Conservation (phyloP, 441 rosid genomes). For the Adansonia grandidieri region DNA sequence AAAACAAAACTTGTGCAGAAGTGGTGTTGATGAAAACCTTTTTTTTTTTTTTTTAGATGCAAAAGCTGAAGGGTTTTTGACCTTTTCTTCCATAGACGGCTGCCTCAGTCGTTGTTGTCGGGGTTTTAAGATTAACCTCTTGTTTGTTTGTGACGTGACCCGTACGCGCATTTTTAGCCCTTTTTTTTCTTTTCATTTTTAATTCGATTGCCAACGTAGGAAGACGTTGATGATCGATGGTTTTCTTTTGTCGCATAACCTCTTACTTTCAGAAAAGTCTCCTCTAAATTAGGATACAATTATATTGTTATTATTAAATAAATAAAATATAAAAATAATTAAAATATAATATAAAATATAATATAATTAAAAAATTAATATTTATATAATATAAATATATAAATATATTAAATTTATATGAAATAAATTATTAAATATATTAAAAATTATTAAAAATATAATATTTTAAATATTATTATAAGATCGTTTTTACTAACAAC, state of each 20-base stretch:
- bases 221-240: conserved; percentile 13
- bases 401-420: too few species aligned
- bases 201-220: conserved; percentile 3
- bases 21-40: too few species aligned
- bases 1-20: background rate
- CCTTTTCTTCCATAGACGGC: conserved; percentile 32
- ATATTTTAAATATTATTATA: too few species aligned
- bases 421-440: too few species aligned
- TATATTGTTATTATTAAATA: too few species aligned
- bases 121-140: conserved; percentile 3
- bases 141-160: conserved; percentile 21
- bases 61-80: conserved; percentile 20
- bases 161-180: conserved; percentile 30
- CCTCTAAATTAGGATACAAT: too few species aligned
- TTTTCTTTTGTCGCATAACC: conserved; percentile 5
- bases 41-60: background rate
- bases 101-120: conserved; percentile 45
- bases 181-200: background rate
- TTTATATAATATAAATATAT: too few species aligned
- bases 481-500: background rate
- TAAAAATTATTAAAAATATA: too few species aligned
- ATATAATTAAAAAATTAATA: too few species aligned
- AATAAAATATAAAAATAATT: too few species aligned
- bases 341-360: too few species aligned
- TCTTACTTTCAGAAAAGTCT: background rate